Base-by-base conservation (phyloP, 1,284 basidiomycete genomes). In the Mrakiaceae sp. region DNA sequence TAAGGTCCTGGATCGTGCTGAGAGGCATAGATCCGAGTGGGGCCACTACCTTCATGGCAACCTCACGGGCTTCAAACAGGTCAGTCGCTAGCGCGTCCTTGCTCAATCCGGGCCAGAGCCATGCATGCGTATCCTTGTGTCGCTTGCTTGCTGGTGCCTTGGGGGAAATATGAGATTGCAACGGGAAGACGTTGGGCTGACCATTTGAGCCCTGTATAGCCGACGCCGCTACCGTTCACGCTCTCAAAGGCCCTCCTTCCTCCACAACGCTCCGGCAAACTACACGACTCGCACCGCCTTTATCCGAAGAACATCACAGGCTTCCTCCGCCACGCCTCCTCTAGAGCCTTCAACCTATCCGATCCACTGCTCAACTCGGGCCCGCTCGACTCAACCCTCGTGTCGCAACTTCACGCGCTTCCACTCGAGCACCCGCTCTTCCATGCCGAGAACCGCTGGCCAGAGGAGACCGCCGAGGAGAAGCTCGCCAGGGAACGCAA, bases 251-350 rank as follows among this genome's bases (percentile, higher is more conserved):
- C 27, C 27, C 27, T 27, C 12, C 60, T 62, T 27, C 44, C 53
- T 27, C 42, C 53, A 5, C 60, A n/a, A 5, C 43, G 11, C 48
- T 10, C 52, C 50, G 6, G 11, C 42, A 5, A 27, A 0, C 53
- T 8, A 12, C 58, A 10, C 40, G 27, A 61, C 12, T 44, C 8
- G 3, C 7, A 53, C 16, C 4, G 16, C 2, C 60, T 40, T 53
- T 62, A 48, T 39, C 51, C 60, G 10, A 43, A 27, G n/a, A 62
- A 62, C 53, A 42, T 62, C 46, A 62, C 60, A 4, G 60, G 60
- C 3, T 62, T 62, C 53, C 14, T 62, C 44, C 44, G 60, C 9
- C 60, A 62, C 44, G 53, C 52, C 10, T 44, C 43, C 39, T 39
- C 53, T 4, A 16, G 48, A 44, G 7, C 53, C 3, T 62, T 62